phyloP scores from a whole-genome alignment of 441 rosid species.

The Adansonia gregorii region DNA sequence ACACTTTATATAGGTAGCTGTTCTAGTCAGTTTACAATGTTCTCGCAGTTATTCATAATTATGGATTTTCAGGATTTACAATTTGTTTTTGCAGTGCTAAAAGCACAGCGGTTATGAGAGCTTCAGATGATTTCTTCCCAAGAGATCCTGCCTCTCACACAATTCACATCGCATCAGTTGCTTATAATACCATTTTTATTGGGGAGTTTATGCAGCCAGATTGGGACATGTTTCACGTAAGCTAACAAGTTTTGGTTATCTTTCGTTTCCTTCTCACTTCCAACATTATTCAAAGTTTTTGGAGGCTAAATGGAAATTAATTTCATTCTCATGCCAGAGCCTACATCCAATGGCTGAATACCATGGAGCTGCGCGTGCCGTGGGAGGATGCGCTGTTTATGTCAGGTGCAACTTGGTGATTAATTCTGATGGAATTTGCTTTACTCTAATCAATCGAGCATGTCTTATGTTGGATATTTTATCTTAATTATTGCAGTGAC shows the following conservation, averaged over 20 bases:
- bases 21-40: background rate
- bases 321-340: slow-evolving; percentile 43
- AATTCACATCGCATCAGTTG: slow-evolving; percentile 71
- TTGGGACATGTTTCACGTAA: slow-evolving; percentile 79
- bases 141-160: slow-evolving; percentile 69
- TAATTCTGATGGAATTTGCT: background rate
- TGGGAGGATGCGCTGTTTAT: slow-evolving; percentile 65
- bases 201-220: slow-evolving; percentile 80
- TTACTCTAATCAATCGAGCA: background rate
- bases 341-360: slow-evolving; percentile 71
- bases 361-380: slow-evolving; percentile 71
- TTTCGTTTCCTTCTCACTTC: background rate
- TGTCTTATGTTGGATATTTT: slow-evolving; percentile 3
- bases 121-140: slow-evolving; percentile 78
- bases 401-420: slow-evolving; percentile 44
- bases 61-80: background rate
- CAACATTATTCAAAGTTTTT: background rate
- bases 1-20: slow-evolving; percentile 61
- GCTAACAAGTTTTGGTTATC: slow-evolving; percentile 8
- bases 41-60: background rate
- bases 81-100: slow-evolving; percentile 50
- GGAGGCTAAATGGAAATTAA: slow-evolving; percentile 3
- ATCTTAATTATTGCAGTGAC: slow-evolving; percentile 43
- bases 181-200: slow-evolving; percentile 65
- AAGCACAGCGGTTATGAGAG: slow-evolving; percentile 57